A percentile compares a stretch with the other conserved stretches of the same genome.
phyloP scores from a whole-genome alignment of 441 rosid genomes.

The Kokia cookei region DNA sequence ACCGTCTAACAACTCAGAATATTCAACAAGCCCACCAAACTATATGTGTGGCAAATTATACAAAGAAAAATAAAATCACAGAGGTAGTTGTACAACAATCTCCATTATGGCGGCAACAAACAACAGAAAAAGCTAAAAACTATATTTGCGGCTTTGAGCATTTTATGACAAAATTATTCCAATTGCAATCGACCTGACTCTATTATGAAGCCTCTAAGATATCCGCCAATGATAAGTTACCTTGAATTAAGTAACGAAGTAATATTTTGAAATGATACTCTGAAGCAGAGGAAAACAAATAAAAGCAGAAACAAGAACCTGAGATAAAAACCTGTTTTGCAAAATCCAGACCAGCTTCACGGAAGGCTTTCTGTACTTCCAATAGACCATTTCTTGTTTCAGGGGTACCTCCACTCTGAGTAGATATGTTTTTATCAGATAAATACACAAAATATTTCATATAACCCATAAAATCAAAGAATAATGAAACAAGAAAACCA shows the following conservation, averaged over 20 bases:
- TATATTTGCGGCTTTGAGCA: not conserved
- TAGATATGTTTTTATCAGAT: not conserved
- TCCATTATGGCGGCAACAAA: not conserved
- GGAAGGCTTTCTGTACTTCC: conserved; percentile 97
- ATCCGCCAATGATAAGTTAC: not conserved
- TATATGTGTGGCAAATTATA: no score
- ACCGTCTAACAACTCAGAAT: not conserved
- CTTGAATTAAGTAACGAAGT: not conserved
- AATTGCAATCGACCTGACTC: not conserved
- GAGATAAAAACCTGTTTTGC: conserved; percentile 93
- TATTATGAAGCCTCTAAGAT: not conserved
- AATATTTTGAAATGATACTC: not conserved
- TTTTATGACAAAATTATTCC: not conserved
- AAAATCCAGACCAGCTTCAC: conserved; percentile 88
- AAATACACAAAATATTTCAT: conserved; percentile 4
- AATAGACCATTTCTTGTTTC: conserved; percentile 95
- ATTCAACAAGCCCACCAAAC: not conserved
- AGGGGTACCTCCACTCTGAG: conserved; percentile 98
- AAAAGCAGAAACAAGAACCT: conserved; percentile 51
- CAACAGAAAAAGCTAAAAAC: not conserved
- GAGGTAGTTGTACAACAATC: not conserved
- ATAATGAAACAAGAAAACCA: not conserved
- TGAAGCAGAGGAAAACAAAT: conserved; percentile 19
- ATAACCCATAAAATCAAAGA: not conserved
- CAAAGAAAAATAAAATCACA: no score